Evolutionary conservation across 1,284 basidiomycete genomes (phyloP).

Genomic region (Pseudozyma pruni): DNA sequence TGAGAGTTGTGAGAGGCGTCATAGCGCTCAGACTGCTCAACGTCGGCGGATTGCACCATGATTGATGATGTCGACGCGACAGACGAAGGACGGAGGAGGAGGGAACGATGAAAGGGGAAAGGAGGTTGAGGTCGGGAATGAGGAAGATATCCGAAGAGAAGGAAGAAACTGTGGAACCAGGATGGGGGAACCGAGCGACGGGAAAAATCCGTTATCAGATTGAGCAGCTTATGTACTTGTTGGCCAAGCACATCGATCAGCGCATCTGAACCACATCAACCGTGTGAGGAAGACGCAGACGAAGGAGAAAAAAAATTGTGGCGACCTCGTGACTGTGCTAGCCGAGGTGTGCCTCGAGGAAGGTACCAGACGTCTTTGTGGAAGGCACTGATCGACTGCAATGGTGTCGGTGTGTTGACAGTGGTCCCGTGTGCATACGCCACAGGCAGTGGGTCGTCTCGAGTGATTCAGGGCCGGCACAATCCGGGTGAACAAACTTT

Average conservation of each 20-base stretch:
- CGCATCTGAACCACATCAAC: not conserved
- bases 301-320: constrained; percentile 8
- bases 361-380: not conserved
- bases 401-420: too few species aligned
- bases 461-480: too few species aligned
- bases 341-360: not conserved
- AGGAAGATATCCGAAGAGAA: too few species aligned
- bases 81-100: not conserved
- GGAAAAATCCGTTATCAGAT: constrained; percentile 31
- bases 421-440: too few species aligned
- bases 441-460: too few species aligned
- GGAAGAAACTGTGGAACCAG: not conserved
- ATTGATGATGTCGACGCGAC: constrained; percentile 1
- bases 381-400: too few species aligned
- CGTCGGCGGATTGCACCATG: constrained; percentile 36
- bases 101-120: constrained; percentile 1
- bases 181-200: not conserved
- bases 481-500: constrained; percentile 14
- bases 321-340: not conserved
- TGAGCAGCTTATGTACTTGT: not conserved
- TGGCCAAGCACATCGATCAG: too few species aligned
- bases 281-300: not conserved
- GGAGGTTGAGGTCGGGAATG: not conserved
- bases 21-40: constrained; percentile 21
- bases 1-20: constrained; percentile 20